Base-by-base conservation (phyloP, 768 basidiomycete species). In the Cyathus striatus region DNA sequence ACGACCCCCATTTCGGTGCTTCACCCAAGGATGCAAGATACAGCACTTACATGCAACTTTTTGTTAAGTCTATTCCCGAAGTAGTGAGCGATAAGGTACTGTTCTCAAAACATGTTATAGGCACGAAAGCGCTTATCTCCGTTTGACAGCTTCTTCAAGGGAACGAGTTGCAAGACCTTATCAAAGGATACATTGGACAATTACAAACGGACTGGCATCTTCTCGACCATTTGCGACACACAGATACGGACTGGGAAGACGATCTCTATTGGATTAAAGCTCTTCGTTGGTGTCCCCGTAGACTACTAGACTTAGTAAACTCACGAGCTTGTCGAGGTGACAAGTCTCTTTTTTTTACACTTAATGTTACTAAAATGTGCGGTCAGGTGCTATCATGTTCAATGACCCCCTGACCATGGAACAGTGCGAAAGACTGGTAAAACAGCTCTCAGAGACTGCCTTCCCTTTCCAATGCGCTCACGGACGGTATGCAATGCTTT, bases 401-500 rank as follows among this genome's bases (percentile, higher is more conserved):
- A 94, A 94, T 51, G 94, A 98, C 58, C 45, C 70, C 0, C 69
- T 99, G 38, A 78, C 69, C 12, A 42, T 65, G 5, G 70, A 70
- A 25, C 90, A 96, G 56, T 90, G 90, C 59, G 59, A 74, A 50
- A 65, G 70, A 37, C 74, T 99, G 32, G 70, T 98, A 35, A 52
- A 56, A 5, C 74, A 80, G 49, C 72, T 99, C 22, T 72, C 83
- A 6, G 59, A 73, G 47, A 90, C 91, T 2, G 71, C 74, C 3
- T 86, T 90, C 54, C 94, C 95, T 2, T 97, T 96, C 63, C 90
- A 90, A 58, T 99, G 96, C 64, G 96, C 96, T 23, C 96, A 99
- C 63, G 96, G 95, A 57, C 75, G 89, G 89, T 86, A 46, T 34
- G 63, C 58, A 37, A 24, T 23, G 20, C 40, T 43, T 45, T 47